These are phyloP conservation scores for Asterionellopsis glacialis DNA, from an alignment of 108 stramenopile genomes.

Conservation along the genomic window DNA sequence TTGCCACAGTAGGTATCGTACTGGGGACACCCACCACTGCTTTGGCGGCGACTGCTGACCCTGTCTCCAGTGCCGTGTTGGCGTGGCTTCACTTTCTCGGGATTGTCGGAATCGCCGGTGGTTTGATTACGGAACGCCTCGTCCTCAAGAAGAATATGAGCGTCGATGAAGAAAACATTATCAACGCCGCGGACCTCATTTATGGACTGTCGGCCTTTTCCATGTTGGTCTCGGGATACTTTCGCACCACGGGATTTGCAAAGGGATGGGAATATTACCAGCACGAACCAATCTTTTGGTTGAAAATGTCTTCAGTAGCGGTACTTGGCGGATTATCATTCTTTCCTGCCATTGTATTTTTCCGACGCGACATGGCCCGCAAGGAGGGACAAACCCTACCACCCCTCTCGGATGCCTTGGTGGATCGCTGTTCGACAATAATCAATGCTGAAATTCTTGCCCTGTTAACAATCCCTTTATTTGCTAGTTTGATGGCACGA, in stretches of 20 bases:
- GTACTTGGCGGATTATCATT: slow-evolving; percentile 28
- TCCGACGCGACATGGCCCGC: slow-evolving; percentile 40
- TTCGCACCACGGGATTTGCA: slow-evolving; percentile 49
- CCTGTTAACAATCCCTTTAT: slow-evolving; percentile 38
- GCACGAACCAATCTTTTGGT: slow-evolving; percentile 83
- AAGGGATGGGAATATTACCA: slow-evolving; percentile 76
- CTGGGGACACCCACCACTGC: no score
- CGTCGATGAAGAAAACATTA: slow-evolving; percentile 51
- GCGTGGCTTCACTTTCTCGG: slow-evolving; percentile 73
- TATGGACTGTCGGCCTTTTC: slow-evolving; percentile 44
- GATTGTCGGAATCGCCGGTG: slow-evolving; percentile 44
- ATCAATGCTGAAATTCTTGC: slow-evolving; percentile 50
- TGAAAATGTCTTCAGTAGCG: slow-evolving; percentile 66
- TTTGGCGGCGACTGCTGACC: no score
- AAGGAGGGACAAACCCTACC: slow-evolving; percentile 15
- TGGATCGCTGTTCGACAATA: slow-evolving; percentile 32
- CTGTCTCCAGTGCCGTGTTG: no score
- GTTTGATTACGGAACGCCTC: slow-evolving; percentile 55
- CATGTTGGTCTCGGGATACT: slow-evolving; percentile 54
- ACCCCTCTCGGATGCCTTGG: slow-evolving; percentile 39
- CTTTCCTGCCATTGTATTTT: slow-evolving; percentile 54
- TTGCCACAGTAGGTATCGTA: no score
- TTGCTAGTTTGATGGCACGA: slow-evolving; percentile 54
- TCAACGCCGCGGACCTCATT: slow-evolving; percentile 50
- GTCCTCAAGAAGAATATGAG: slow-evolving; percentile 62